phyloP scores from a whole-genome alignment of 2,329 filamentous ascomycete genomes.

The Aspergillus tubingensis region DNA sequence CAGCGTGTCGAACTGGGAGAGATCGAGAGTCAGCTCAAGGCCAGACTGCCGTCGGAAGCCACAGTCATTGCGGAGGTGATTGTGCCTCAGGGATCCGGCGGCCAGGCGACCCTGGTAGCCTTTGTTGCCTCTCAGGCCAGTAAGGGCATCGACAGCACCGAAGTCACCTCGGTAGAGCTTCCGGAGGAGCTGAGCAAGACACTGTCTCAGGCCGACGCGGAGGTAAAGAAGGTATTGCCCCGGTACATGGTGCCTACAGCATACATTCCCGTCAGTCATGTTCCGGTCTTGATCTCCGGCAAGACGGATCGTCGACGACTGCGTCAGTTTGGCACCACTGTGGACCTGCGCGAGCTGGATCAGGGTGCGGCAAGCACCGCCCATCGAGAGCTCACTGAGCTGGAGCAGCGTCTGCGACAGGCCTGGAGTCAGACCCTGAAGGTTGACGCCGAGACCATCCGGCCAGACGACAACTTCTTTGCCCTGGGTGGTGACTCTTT shows the following conservation, averaged over 20 bases:
- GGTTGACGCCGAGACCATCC: conserved; percentile 37
- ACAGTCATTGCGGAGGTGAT: conserved; percentile 55
- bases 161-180: conserved; percentile 18
- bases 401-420: conserved; percentile 35
- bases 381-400: conserved; percentile 32
- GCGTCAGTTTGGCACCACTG: conserved; percentile 36
- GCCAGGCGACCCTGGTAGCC: conserved; percentile 34
- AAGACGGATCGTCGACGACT: conserved; percentile 48
- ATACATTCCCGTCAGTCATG: conserved; percentile 46
- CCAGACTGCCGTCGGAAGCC: conserved; percentile 29
- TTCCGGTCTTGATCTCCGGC: conserved; percentile 47
- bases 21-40: conserved; percentile 40
- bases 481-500: conserved; percentile 39
- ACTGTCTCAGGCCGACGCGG: conserved; percentile 25
- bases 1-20: conserved; percentile 48
- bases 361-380: conserved; percentile 17
- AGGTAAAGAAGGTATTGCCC: conserved; percentile 31
- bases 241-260: conserved; percentile 42
- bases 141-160: conserved; percentile 21
- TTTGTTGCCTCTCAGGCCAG: conserved; percentile 32
- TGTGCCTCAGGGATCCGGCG: conserved; percentile 28
- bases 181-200: conserved; percentile 19
- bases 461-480: conserved; percentile 41
- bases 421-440: conserved; percentile 39
- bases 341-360: conserved; percentile 36